A percentile compares a stretch with the other conserved stretches of the same genome.
Conservation (phyloP, 768 basidiomycete genomes). For the Pleurotus eryngii region DNA sequence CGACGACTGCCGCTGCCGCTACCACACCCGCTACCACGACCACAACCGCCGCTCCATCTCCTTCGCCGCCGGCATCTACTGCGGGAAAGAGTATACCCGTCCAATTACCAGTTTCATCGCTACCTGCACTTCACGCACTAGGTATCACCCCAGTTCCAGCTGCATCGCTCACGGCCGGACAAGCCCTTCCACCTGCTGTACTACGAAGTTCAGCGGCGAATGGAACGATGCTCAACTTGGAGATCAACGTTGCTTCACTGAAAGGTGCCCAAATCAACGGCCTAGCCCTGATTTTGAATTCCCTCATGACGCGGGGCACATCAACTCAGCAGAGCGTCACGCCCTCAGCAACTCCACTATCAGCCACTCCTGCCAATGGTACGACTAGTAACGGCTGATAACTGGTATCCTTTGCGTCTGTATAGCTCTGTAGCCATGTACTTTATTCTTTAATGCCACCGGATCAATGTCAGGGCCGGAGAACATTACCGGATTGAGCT, state of each 20-base stretch:
- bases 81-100: constrained; percentile 55
- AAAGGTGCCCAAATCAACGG: constrained; percentile 78
- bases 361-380: neutral
- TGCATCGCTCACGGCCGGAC: constrained; percentile 44
- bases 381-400: neutral
- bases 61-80: constrained; percentile 23
- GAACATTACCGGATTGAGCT: too few species aligned
- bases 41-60: constrained; percentile 23
- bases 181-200: constrained; percentile 73
- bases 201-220: constrained; percentile 68
- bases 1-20: constrained; percentile 20
- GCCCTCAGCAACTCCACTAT: neutral
- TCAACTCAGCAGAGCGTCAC: neutral
- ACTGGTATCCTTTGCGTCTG: too few species aligned
- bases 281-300: constrained; percentile 66
- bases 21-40: constrained; percentile 14
- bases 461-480: too few species aligned
- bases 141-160: constrained; percentile 73
- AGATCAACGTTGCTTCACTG: constrained; percentile 74
- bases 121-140: constrained; percentile 63
- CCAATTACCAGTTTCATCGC: constrained; percentile 63
- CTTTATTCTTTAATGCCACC: too few species aligned
- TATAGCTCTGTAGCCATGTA: too few species aligned
- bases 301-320: constrained; percentile 50
- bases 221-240: constrained; percentile 69